Evolutionary conservation across 495 filamentous ascomycete genomes (phyloP).

Genomic region (Annulohypoxylon nitens): DNA sequence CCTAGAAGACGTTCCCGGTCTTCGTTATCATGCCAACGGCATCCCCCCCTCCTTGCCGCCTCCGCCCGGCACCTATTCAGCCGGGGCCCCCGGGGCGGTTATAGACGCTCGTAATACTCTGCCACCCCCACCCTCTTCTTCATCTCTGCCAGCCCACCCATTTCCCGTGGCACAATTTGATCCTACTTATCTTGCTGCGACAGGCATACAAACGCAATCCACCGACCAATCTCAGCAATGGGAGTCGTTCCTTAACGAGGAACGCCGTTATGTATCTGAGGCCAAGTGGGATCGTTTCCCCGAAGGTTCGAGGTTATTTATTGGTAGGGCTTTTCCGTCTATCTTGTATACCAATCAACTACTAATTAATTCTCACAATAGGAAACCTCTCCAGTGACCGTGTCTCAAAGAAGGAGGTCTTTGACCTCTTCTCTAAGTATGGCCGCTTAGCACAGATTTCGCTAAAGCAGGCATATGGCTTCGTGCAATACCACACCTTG

Average conservation of each 20-base stretch:
- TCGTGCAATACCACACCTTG: constrained; percentile 90
- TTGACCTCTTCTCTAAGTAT: constrained; percentile 86
- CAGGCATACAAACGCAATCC: constrained; percentile 44
- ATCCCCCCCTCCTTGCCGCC: constrained; percentile 59
- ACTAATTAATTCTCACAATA: constrained; percentile 53
- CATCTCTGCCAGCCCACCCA: constrained; percentile 56
- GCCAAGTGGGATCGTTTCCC: constrained; percentile 96
- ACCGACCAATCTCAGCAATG: constrained; percentile 79
- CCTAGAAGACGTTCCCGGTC: constrained; percentile 28
- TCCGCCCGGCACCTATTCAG: constrained; percentile 60
- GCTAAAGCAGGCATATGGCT: constrained; percentile 96
- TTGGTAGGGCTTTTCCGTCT: constrained; percentile 72
- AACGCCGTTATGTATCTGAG: constrained; percentile 83
- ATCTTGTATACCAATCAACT: background rate
- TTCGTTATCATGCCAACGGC: constrained; percentile 51
- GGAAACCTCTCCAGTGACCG: constrained; percentile 94
- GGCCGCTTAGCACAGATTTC: constrained; percentile 94
- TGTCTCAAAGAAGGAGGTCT: constrained; percentile 93
- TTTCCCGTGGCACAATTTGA: constrained; percentile 42
- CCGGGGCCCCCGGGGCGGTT: constrained; percentile 66
- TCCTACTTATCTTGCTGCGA: constrained; percentile 40
- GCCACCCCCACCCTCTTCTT: constrained; percentile 70
- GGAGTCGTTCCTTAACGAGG: constrained; percentile 84
- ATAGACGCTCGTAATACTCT: constrained; percentile 66
- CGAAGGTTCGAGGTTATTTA: constrained; percentile 85